A percentile compares a stretch with the other conserved stretches of the same genome.
Evolutionary conservation across 129 eudicot genomes (phyloP).

Genomic region (Saposhnikovia divaricata): DNA sequence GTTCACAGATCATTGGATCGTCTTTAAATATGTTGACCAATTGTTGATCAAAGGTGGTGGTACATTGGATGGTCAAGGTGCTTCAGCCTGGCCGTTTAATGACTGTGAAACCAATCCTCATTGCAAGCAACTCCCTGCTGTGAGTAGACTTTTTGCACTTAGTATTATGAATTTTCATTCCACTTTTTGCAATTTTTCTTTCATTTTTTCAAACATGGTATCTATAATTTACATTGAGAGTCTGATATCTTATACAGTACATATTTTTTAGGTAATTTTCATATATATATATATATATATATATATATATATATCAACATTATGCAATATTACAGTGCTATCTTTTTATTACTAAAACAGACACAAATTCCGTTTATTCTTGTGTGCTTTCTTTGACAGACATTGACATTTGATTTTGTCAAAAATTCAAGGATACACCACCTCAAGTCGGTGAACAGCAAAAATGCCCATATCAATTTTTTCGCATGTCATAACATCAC

Average conservation of each 20-base stretch:
- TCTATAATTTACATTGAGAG: background rate
- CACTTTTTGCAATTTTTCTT: background rate
- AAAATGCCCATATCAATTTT: background rate
- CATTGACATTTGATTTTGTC: conserved; percentile 5
- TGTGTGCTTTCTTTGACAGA: conserved; percentile 2
- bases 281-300: too few relatives aligned
- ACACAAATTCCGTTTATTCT: background rate
- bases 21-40: conserved; percentile 31
- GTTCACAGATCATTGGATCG: conserved; percentile 52
- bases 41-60: conserved; percentile 58
- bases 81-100: conserved; percentile 43
- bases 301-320: background rate
- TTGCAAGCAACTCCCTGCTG: conserved; percentile 51
- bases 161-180: background rate
- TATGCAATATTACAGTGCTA: background rate
- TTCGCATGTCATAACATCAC: background rate
- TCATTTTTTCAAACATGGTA: background rate
- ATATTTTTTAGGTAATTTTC: background rate
- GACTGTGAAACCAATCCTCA: conserved; percentile 30
- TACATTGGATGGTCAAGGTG: conserved; percentile 51
- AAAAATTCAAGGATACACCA: background rate
- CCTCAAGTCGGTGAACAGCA: conserved; percentile 4
- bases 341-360: background rate
- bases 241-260: too few relatives aligned
- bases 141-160: conserved; percentile 20